These are phyloP conservation scores for Camptophora hylomeconis DNA, from an alignment of 2,329 filamentous ascomycete species.

Conservation along the genomic window DNA sequence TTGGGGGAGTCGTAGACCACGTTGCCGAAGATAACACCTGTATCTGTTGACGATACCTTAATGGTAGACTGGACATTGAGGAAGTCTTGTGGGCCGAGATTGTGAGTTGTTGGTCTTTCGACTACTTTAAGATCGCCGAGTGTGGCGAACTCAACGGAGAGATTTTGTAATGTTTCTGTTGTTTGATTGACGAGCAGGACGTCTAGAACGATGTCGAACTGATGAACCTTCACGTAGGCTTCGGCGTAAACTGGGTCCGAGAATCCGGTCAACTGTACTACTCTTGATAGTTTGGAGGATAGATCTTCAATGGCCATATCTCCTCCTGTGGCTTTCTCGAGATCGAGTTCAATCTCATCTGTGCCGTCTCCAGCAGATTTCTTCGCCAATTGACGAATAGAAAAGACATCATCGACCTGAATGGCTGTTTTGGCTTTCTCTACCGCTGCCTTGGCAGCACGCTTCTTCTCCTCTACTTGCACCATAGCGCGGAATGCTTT, in stretches of 20 bases:
- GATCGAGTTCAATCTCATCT: slow-evolving; percentile 76
- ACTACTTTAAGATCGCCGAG: slow-evolving; percentile 96
- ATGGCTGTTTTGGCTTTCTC: slow-evolving; percentile 89
- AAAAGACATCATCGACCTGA: slow-evolving; percentile 89
- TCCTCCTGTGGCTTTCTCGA: slow-evolving; percentile 88
- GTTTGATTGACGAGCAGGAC: slow-evolving; percentile 96
- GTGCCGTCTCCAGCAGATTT: slow-evolving; percentile 71
- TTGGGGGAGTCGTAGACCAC: slow-evolving; percentile 92
- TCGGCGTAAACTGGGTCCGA: slow-evolving; percentile 98
- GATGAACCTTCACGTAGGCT: slow-evolving; percentile 95
- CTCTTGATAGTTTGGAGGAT: slow-evolving; percentile 84
- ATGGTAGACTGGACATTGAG: slow-evolving; percentile 97
- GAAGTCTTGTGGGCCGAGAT: slow-evolving; percentile 89
- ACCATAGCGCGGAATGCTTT: slow-evolving; percentile 97
- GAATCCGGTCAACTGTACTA: slow-evolving; percentile 95
- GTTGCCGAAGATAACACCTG: slow-evolving; percentile 96
- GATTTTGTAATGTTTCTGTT: slow-evolving; percentile 86
- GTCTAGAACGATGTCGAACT: slow-evolving; percentile 96
- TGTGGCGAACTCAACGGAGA: slow-evolving; percentile 97
- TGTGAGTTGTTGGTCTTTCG: slow-evolving; percentile 90
- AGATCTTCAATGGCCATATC: slow-evolving; percentile 75
- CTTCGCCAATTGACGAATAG: slow-evolving; percentile 84
- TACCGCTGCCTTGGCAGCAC: slow-evolving; percentile 81
- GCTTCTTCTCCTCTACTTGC: slow-evolving; percentile 92
- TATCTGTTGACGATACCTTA: slow-evolving; percentile 96